A percentile compares a stretch with the other conserved stretches of the same genome.
These are phyloP conservation scores for Tulasnella sp. DNA, from an alignment of 768 basidiomycete genomes.

Conservation along the genomic window DNA sequence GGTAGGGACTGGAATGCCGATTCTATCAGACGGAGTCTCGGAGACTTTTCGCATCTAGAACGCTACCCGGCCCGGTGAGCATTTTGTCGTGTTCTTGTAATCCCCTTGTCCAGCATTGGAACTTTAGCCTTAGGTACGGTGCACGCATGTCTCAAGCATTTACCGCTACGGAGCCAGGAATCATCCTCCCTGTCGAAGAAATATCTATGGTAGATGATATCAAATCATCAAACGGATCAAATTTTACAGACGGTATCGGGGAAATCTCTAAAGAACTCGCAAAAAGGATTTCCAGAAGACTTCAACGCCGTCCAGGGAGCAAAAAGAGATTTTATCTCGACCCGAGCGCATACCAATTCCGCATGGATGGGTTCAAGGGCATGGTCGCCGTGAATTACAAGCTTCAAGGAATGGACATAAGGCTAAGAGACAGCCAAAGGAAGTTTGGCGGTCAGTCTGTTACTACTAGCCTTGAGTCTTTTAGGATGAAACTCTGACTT, in stretches of 20 bases:
- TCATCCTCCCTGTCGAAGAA: conserved; percentile 44
- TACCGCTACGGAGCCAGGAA: conserved; percentile 64
- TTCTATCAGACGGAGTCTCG: conserved; percentile 54
- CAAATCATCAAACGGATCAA: conserved; percentile 45
- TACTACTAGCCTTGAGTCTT: not conserved
- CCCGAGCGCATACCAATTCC: conserved; percentile 47
- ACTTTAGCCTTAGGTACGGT: conserved; percentile 53
- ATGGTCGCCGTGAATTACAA: conserved; percentile 58
- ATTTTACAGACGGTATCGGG: conserved; percentile 70
- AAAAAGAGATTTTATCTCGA: conserved; percentile 40
- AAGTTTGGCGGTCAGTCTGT: conserved; percentile 50
- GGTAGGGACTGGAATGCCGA: conserved; percentile 43
- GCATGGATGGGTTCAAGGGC: conserved; percentile 39
- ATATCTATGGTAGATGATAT: conserved; percentile 50
- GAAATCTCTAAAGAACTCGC: conserved; percentile 59
- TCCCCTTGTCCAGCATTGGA: conserved; percentile 44
- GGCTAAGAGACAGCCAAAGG: conserved; percentile 59
- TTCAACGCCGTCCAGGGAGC: conserved; percentile 33
- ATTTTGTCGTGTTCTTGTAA: not conserved
- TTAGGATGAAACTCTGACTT: no score
- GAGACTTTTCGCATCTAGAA: conserved; percentile 47
- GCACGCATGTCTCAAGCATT: conserved; percentile 72
- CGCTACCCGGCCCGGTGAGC: conserved; percentile 40
- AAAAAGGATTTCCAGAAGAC: conserved; percentile 46
- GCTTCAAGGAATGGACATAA: conserved; percentile 49